These are phyloP conservation scores for Phytophthora citrophthora DNA, from an alignment of 352 stramenopile genomes.

Conservation along the genomic window DNA sequence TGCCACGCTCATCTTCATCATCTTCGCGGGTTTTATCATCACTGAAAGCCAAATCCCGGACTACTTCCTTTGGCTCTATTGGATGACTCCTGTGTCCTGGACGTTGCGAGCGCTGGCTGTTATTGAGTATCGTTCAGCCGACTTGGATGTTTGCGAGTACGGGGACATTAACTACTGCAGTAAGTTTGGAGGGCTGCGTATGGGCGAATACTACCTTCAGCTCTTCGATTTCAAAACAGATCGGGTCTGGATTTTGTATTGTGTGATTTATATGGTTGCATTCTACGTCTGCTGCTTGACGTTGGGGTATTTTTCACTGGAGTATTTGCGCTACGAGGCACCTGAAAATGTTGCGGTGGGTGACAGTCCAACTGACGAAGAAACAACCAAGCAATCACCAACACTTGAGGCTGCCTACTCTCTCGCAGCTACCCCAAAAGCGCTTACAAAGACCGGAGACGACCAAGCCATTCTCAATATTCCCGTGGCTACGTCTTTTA, in stretches of 20 bases:
- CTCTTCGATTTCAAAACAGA: slow-evolving; percentile 50
- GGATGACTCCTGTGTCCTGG: slow-evolving; percentile 65
- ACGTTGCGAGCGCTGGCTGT: slow-evolving; percentile 42
- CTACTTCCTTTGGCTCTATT: slow-evolving; percentile 73
- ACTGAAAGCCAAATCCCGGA: slow-evolving; percentile 53
- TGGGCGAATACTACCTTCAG: slow-evolving; percentile 46
- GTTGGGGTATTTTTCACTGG: slow-evolving; percentile 42
- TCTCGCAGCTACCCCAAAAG: slow-evolving; percentile 25
- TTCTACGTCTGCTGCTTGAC: slow-evolving; percentile 41
- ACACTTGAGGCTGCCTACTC: slow-evolving; percentile 16
- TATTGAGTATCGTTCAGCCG: slow-evolving; percentile 46
- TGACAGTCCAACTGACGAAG: slow-evolving; percentile 5
- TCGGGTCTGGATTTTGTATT: slow-evolving; percentile 42
- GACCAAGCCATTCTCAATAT: slow-evolving; percentile 22
- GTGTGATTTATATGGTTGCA: slow-evolving; percentile 39
- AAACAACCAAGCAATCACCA: background rate
- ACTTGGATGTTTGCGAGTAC: slow-evolving; percentile 47
- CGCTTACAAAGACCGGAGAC: slow-evolving; percentile 1
- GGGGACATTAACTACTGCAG: slow-evolving; percentile 46
- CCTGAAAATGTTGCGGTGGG: slow-evolving; percentile 24
- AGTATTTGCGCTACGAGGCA: slow-evolving; percentile 43
- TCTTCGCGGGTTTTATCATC: slow-evolving; percentile 65
- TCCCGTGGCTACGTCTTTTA: slow-evolving; percentile 13
- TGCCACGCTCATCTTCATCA: slow-evolving; percentile 50
- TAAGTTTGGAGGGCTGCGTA: slow-evolving; percentile 24